Evolutionary conservation across 768 basidiomycete species (phyloP).

Genomic region (Leccinum barrowsii): DNA sequence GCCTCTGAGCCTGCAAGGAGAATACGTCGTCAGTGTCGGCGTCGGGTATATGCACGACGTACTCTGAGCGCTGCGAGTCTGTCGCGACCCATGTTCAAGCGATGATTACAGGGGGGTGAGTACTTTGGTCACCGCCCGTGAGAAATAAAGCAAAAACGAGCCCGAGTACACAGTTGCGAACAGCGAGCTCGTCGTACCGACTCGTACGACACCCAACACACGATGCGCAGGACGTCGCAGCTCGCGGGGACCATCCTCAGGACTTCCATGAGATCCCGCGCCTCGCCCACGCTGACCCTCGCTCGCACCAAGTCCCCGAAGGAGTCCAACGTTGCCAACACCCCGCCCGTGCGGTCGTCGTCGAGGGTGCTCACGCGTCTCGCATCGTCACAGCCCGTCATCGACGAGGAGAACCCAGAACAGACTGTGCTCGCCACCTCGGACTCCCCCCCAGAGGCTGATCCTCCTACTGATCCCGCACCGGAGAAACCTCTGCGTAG

Average conservation of each 20-base stretch:
- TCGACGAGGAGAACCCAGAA: constrained; percentile 14
- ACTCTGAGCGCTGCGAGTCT: constrained; percentile 85
- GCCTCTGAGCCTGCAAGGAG: constrained; percentile 48
- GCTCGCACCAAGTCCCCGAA: constrained; percentile 24
- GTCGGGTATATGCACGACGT: constrained; percentile 40
- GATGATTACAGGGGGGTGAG: background rate
- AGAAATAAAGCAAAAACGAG: constrained; percentile 7
- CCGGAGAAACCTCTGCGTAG: constrained; percentile 27
- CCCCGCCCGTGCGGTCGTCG: constrained; percentile 8
- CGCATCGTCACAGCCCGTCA: constrained; percentile 19
- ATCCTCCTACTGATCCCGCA: constrained; percentile 16
- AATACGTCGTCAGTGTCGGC: constrained; percentile 22
- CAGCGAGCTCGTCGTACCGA: constrained; percentile 4
- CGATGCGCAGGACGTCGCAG: constrained; percentile 56
- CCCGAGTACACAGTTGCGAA: background rate
- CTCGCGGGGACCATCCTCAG: constrained; percentile 76
- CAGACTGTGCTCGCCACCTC: constrained; percentile 5
- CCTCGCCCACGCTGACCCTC: constrained; percentile 9
- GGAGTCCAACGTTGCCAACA: constrained; percentile 12
- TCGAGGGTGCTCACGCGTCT: constrained; percentile 24
- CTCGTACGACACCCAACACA: constrained; percentile 50
- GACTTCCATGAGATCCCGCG: constrained; percentile 8
- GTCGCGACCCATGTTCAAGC: constrained; percentile 53
- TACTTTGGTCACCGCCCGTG: constrained; percentile 5
- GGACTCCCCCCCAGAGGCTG: constrained; percentile 26